Percentiles rank a stretch among this genome's conserved stretches.
Conservation (phyloP, 169 alveolate species). For the Cryptosporidium viatorum region DNA sequence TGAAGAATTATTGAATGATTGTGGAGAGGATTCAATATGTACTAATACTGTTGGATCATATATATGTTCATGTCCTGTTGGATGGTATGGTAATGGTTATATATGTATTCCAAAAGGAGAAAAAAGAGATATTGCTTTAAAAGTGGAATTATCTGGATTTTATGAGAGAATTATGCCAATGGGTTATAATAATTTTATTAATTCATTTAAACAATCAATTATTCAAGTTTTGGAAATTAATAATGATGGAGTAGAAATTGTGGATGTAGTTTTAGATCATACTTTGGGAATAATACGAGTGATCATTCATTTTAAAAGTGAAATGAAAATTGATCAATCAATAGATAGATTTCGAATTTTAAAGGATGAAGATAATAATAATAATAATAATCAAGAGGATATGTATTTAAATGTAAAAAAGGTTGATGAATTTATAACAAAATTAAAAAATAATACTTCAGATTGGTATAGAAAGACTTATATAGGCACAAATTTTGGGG, state of each 20-base stretch:
- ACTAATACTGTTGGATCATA: conserved; percentile 78
- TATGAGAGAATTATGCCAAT: conserved; percentile 32
- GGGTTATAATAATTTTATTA: conserved; percentile 17
- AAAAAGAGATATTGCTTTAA: conserved; percentile 45
- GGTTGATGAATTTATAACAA: not conserved
- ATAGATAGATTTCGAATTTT: not conserved
- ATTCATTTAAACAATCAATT: conserved; percentile 36
- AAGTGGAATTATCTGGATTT: conserved; percentile 44
- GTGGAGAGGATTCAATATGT: conserved; percentile 75
- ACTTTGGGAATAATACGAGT: not conserved
- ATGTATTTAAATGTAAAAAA: conserved; percentile 3
- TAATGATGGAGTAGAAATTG: conserved; percentile 20
- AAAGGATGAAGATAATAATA: not conserved
- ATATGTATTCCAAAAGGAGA: conserved; percentile 78
- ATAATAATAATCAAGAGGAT: not conserved
- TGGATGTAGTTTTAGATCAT: conserved; percentile 17
- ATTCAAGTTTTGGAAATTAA: conserved; percentile 9
- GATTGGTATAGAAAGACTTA: conserved; percentile 57
- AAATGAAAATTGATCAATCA: not conserved
- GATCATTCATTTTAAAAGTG: conserved; percentile 9
- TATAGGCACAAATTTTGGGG: conserved; percentile 38
- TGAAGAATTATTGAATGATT: conserved; percentile 35
- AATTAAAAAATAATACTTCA: conserved; percentile 28
- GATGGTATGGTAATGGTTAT: conserved; percentile 77
- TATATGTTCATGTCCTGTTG: conserved; percentile 76